These are phyloP conservation scores for Kazachstania sp. DNA, from an alignment of 1,139 yeast genomes.

Conservation along the genomic window DNA sequence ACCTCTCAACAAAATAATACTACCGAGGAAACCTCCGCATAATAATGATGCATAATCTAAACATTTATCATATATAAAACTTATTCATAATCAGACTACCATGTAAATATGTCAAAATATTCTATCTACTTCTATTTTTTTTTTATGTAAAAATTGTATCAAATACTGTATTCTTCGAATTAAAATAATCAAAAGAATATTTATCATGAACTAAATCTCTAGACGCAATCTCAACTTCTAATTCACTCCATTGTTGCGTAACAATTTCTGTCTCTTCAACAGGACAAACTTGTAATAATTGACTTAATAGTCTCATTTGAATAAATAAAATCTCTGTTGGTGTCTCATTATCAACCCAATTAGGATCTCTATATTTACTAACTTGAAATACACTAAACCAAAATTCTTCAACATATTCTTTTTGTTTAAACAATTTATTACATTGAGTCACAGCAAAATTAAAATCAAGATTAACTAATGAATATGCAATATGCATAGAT, in stretches of 20 bases:
- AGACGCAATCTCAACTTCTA: conserved; percentile 31
- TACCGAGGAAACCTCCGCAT: no score
- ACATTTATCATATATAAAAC: background rate
- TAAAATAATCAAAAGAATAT: conserved; percentile 14
- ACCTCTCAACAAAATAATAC: background rate
- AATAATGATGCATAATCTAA: no score
- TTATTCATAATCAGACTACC: background rate
- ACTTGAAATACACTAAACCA: conserved; percentile 62
- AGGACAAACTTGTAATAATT: conserved; percentile 38
- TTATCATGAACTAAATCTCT: conserved; percentile 24
- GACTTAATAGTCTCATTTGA: conserved; percentile 45
- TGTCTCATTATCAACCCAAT: conserved; percentile 36
- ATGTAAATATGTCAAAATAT: background rate
- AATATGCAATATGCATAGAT: conserved; percentile 49
- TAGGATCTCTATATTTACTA: conserved; percentile 37
- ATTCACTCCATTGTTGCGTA: conserved; percentile 38
- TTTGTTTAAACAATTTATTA: conserved; percentile 34
- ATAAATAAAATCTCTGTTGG: conserved; percentile 32
- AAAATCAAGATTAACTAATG: conserved; percentile 48
- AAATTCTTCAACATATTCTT: conserved; percentile 13
- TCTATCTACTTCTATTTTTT: background rate
- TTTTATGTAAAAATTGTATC: background rate
- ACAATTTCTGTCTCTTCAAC: conserved; percentile 34
- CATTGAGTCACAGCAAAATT: conserved; percentile 40
- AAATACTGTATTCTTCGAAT: background rate